Percentiles rank a stretch among this genome's conserved stretches.
Evolutionary conservation across 257 asterid species (phyloP).

Genomic region (Solanum chmielewskii): DNA sequence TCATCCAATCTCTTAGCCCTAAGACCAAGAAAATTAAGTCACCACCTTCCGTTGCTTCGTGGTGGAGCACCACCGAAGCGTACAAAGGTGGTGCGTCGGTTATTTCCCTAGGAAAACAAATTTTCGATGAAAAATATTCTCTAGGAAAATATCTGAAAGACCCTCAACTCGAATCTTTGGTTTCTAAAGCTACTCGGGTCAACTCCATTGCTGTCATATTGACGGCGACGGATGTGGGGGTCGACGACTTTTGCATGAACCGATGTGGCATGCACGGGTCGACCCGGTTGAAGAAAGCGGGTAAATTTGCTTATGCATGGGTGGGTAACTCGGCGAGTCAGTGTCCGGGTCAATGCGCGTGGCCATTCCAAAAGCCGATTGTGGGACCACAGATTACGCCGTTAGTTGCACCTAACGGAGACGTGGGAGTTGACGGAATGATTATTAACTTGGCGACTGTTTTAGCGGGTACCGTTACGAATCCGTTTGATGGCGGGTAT

Average conservation of each 20-base stretch:
- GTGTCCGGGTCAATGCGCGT: constrained; percentile 44
- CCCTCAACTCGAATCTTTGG: constrained; percentile 12
- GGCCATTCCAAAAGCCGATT: constrained; percentile 40
- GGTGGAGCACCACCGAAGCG: constrained; percentile 36
- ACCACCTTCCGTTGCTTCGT: constrained; percentile 17
- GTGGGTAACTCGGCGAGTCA: constrained; percentile 35
- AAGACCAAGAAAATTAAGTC: background rate
- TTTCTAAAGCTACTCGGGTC: constrained; percentile 1
- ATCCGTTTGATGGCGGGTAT: constrained; percentile 40
- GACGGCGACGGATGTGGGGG: constrained; percentile 28
- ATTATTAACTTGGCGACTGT: constrained; percentile 31
- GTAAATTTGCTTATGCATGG: constrained; percentile 25
- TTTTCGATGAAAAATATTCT: constrained; percentile 7
- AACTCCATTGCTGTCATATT: constrained; percentile 21
- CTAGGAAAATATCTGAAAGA: constrained; percentile 20
- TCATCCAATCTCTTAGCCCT: constrained; percentile 20
- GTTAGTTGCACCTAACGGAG: constrained; percentile 33
- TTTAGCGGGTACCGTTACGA: constrained; percentile 35
- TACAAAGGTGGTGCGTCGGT: constrained; percentile 16
- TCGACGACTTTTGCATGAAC: constrained; percentile 36
- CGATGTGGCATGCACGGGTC: constrained; percentile 42
- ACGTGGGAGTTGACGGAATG: constrained; percentile 39
- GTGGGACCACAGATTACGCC: constrained; percentile 37
- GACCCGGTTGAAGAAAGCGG: constrained; percentile 3
- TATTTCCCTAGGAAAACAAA: constrained; percentile 10